Base-by-base conservation (phyloP, 2,329 filamentous ascomycete species). In the Cadophora sp. region DNA sequence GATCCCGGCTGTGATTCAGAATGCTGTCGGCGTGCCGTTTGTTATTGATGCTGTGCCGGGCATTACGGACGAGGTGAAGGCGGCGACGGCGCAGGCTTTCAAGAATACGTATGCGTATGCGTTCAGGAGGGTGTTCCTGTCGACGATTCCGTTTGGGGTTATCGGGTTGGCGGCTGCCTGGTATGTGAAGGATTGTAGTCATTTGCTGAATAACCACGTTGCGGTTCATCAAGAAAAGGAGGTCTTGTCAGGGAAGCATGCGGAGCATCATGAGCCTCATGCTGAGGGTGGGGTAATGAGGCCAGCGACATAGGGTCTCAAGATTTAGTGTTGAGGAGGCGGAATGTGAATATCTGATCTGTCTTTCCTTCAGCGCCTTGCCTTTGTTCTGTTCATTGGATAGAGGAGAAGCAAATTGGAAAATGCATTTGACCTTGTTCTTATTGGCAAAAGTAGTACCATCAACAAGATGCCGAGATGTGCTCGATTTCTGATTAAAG, bases 101-200 rank as follows among this genome's bases (percentile, higher is more conserved):
- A 74, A 74, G 65, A 65, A 79, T 19, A 74, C 73, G 0, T 79
- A 79, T 71, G 76, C 76, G 5, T 73, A 76, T 67, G 80, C 80
- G 3, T 84, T 85, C 73, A 75, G 76, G 65, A 78, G 79, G 3
- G 83, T 86, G 0, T 85, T 81, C 50, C 79, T 78, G 67, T 73
- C 75, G 37, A 79, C 76, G 11, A 80, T 82, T 43, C 80, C 80
- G 5, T 83, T 81, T 76, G 82, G 73, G 56, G 78, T 77, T 5
- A 68, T 80, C 50, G 66, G 77, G 12, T 72, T 84, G 12, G 68
- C 78, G 19, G 79, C 79, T 3, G 77, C 81, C 14, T 74, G 79
- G 34, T 72, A 83, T 24, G 75, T 80, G 29, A 73, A 70, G 29
- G 77, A 79, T 69, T 74, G 76, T 27, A 74, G 72, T 27, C 75